Percentiles rank a stretch among this genome's conserved stretches.
Evolutionary conservation across 2,329 filamentous ascomycete species (phyloP).

Genomic region (Didymella pinodella): DNA sequence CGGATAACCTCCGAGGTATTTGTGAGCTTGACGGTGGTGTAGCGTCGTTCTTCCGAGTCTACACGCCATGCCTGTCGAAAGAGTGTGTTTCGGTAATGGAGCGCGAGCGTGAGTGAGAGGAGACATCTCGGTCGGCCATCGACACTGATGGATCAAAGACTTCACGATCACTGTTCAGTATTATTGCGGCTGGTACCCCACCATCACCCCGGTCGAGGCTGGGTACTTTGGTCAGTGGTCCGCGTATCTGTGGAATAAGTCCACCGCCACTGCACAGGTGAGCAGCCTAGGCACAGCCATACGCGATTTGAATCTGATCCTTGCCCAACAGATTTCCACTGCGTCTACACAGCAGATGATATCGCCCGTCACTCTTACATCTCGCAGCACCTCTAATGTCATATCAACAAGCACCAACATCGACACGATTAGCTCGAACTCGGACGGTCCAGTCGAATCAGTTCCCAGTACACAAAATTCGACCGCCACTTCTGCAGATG

Average conservation of each 20-base stretch:
- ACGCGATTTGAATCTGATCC: too few species aligned
- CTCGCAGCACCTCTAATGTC: background rate
- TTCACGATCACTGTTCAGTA: background rate
- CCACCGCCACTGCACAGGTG: background rate
- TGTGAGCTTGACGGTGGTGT: slow-evolving; percentile 9
- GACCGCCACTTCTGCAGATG: background rate
- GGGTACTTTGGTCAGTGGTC: slow-evolving; percentile 7
- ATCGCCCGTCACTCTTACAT: background rate
- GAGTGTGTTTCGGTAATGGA: background rate
- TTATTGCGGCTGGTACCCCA: background rate
- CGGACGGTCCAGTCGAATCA: background rate
- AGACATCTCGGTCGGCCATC: too few species aligned
- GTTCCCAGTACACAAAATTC: background rate
- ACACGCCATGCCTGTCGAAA: background rate
- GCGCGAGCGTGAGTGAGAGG: background rate
- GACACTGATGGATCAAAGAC: background rate
- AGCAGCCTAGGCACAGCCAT: background rate
- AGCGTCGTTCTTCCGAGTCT: slow-evolving; percentile 4
- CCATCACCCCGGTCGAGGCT: background rate
- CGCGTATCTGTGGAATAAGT: background rate
- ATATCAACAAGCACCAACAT: background rate
- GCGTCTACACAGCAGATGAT: background rate
- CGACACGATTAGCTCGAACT: background rate
- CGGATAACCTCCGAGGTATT: slow-evolving; percentile 7
- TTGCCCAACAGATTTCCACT: background rate